Percentiles rank a stretch among this genome's conserved stretches.
These are phyloP conservation scores for Tripidium arundinaceum DNA, from an alignment of 202 grass and related monocot species.

Conservation along the genomic window DNA sequence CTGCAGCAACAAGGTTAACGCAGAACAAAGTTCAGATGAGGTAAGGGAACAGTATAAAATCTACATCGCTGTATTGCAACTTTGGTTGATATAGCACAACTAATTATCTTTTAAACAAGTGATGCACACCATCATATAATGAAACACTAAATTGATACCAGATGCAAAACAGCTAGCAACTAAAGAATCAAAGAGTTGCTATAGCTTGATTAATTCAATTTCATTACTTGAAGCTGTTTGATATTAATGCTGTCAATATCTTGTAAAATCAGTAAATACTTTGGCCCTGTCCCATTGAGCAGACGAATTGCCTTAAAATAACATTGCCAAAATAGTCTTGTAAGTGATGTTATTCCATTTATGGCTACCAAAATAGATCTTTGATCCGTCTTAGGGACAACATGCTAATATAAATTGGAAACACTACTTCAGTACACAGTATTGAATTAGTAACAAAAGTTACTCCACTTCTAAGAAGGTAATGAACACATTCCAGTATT, in stretches of 20 bases:
- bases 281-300: not conserved
- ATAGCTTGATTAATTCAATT: not conserved
- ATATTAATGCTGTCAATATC: not conserved
- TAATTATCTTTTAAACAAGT: not conserved
- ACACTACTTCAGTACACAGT: not conserved
- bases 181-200: not conserved
- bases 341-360: not conserved
- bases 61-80: not conserved
- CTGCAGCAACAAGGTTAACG: not conserved
- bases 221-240: not conserved
- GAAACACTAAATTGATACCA: not conserved
- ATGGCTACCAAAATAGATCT: not conserved
- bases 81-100: not conserved
- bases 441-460: not conserved
- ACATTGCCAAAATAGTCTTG: not conserved
- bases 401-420: not conserved
- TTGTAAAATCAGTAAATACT: not conserved
- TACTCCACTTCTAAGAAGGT: not conserved
- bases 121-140: not conserved
- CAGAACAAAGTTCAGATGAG: not conserved
- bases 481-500: not conserved
- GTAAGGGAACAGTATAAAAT: not conserved
- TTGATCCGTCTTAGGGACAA: not conserved
- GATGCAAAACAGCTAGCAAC: not conserved
- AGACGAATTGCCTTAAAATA: not conserved